Evolutionary conservation across 371 early-diverging fungal genomes (phyloP), one percentile per base, ranked within the genome.

Genomic region (Furculomyces boomerangus): DNA sequence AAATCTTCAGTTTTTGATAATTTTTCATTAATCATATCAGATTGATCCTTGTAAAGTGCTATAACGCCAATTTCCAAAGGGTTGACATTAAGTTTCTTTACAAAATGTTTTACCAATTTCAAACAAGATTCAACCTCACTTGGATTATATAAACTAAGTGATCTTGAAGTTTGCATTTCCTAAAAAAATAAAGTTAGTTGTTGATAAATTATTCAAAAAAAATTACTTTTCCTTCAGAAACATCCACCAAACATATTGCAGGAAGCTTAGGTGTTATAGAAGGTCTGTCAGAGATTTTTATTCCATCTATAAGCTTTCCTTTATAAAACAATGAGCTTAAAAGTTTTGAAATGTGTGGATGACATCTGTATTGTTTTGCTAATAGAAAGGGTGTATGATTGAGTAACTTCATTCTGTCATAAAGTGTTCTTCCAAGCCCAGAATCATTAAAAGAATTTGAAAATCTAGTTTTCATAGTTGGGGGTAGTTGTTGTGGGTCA

Each of bases 401-500:
- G 60, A 74, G 67, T 61, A 78, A 73, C 0, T 72, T 71, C 30
- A 89, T 63, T 48, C 96, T 70, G 57, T 88, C 86, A 72, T 93
- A 95, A 14, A 95, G 58, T 0, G 90, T 87, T 32, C 87, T 74
- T 16, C 89, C 88, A 31, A 90, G 71, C 0, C 89, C 87, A 50
- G 72, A 63, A 2, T 74, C 75, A 16, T 60, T 61, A n/a, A 67
- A 63, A 0, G 55, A 57, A 32, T 50, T 37, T 3, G 55, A 27
- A 50, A 64, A 41, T 67, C 37, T 60, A 13, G 79, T 77, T 5
- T 70, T 71, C 30, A 93, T 52, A 0, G 88, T 88, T 13, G 94
- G 94, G 3, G 90, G 76, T 45, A 97, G 77, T 73, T 95, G 91
- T 22, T 76, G 61, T 1, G 96, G 98, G 62, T 97, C 98, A 16